Conservation (phyloP, 2,329 filamentous ascomycete genomes). For the Aspergillus niger region DNA sequence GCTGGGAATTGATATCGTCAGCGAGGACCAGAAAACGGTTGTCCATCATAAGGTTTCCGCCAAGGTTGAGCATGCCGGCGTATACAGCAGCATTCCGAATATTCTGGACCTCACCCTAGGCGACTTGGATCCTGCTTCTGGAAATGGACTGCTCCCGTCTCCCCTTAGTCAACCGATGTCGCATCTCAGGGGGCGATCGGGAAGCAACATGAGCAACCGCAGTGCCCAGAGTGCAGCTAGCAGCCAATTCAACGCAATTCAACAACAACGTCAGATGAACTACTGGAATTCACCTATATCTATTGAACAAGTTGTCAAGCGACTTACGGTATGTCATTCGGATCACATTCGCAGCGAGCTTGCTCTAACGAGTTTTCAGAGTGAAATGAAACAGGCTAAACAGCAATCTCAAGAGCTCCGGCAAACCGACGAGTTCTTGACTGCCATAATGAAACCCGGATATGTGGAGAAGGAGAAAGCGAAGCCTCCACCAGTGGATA, state of each 20-base stretch:
- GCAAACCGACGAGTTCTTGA: conserved; percentile 79
- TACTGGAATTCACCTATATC: conserved; percentile 88
- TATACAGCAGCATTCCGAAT: conserved; percentile 70
- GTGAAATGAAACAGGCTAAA: conserved; percentile 86
- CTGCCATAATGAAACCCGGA: conserved; percentile 73
- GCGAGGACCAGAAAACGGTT: conserved; percentile 96
- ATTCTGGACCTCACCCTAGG: conserved; percentile 88
- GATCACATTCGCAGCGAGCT: conserved; percentile 22
- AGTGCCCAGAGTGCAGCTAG: conserved; percentile 57
- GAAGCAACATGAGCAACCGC: conserved; percentile 67
- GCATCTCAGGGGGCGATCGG: conserved; percentile 69
- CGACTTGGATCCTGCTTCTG: conserved; percentile 78
- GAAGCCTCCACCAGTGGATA: conserved; percentile 51
- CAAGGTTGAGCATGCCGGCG: conserved; percentile 92
- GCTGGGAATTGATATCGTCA: conserved; percentile 96
- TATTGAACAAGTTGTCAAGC: conserved; percentile 92
- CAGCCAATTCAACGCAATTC: conserved; percentile 59
- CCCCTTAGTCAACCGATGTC: conserved; percentile 64
- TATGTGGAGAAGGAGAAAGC: conserved; percentile 53
- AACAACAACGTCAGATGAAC: conserved; percentile 73
- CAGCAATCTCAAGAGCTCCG: conserved; percentile 84
- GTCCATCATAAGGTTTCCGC: conserved; percentile 98
- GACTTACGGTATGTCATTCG: conserved; percentile 64
- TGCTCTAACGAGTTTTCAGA: conserved; percentile 53
- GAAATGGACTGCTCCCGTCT: conserved; percentile 70